A percentile compares a stretch with the other conserved stretches of the same genome.
phyloP scores from a whole-genome alignment of 2,329 filamentous ascomycete species.

The Talaromyces piceae region DNA sequence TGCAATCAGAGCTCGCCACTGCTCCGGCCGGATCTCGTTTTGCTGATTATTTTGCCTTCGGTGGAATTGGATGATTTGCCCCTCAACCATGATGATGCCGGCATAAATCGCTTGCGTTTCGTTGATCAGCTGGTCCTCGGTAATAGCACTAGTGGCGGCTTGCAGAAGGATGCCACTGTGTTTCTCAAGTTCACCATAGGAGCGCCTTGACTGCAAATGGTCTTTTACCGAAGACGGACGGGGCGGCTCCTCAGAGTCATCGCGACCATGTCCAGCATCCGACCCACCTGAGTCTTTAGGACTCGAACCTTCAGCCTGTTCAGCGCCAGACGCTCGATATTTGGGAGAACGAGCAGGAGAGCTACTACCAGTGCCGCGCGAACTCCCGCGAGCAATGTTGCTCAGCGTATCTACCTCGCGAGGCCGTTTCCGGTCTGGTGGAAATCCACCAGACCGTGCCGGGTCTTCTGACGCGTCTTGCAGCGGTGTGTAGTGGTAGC shows the following conservation, averaged over 20 bases:
- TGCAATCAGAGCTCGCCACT: slow-evolving; percentile 78
- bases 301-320: not conserved
- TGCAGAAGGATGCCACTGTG: slow-evolving; percentile 42
- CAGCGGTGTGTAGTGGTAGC: not conserved
- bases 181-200: slow-evolving; percentile 25
- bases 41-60: slow-evolving; percentile 63
- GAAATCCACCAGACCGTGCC: not conserved
- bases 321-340: not conserved
- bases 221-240: slow-evolving; percentile 49
- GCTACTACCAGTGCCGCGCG: not conserved
- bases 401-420: not conserved
- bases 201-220: slow-evolving; percentile 83
- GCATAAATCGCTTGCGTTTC: slow-evolving; percentile 63
- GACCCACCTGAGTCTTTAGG: not conserved
- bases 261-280: slow-evolving; percentile 85
- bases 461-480: not conserved
- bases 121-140: slow-evolving; percentile 67
- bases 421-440: not conserved
- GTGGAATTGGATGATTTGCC: slow-evolving; percentile 81
- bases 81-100: slow-evolving; percentile 77
- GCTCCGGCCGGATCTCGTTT: slow-evolving; percentile 53
- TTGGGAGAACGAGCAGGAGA: not conserved
- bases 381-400: not conserved
- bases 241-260: slow-evolving; percentile 54
- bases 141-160: slow-evolving; percentile 61